These are phyloP conservation scores for Magnusiomyces suaveolens DNA, from an alignment of 1,139 yeast genomes.

Conservation along the genomic window DNA sequence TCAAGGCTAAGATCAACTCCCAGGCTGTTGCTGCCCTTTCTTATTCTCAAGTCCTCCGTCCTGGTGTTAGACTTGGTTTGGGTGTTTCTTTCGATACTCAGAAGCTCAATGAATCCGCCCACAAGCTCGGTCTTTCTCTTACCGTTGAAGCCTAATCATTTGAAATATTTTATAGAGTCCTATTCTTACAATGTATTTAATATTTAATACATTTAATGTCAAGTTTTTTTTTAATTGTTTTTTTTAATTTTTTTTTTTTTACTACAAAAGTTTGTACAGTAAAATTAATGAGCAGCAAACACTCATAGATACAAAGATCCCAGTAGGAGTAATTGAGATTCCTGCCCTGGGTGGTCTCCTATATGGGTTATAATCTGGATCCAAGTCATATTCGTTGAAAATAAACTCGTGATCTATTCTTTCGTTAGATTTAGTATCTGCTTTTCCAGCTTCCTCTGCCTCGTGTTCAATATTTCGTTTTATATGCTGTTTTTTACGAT, in stretches of 20 bases:
- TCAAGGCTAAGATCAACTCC: slow-evolving; percentile 95
- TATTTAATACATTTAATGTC: too few relatives aligned
- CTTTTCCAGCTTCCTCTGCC: too few relatives aligned
- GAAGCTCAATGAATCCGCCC: slow-evolving; percentile 94
- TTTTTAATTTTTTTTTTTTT: too few relatives aligned
- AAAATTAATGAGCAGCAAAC: neutral
- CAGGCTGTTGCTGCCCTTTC: slow-evolving; percentile 91
- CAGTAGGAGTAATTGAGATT: neutral
- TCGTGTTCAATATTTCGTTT: neutral
- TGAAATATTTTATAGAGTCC: neutral
- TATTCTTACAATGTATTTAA: too few relatives aligned
- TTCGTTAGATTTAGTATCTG: neutral
- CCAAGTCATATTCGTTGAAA: neutral
- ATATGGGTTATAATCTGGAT: neutral
- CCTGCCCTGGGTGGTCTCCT: too few relatives aligned
- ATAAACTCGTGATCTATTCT: neutral
- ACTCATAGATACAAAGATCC: neutral
- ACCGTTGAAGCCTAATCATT: slow-evolving; percentile 68
- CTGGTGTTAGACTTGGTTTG: slow-evolving; percentile 94
- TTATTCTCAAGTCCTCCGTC: slow-evolving; percentile 91
- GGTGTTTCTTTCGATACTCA: slow-evolving; percentile 97
- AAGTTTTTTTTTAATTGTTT: too few relatives aligned
- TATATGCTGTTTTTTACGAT: slow-evolving; percentile 17
- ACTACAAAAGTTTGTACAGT: neutral
- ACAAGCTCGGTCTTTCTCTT: slow-evolving; percentile 93